Conservation (phyloP, 176 grass and related monocot genomes). For the Otatea glauca region DNA sequence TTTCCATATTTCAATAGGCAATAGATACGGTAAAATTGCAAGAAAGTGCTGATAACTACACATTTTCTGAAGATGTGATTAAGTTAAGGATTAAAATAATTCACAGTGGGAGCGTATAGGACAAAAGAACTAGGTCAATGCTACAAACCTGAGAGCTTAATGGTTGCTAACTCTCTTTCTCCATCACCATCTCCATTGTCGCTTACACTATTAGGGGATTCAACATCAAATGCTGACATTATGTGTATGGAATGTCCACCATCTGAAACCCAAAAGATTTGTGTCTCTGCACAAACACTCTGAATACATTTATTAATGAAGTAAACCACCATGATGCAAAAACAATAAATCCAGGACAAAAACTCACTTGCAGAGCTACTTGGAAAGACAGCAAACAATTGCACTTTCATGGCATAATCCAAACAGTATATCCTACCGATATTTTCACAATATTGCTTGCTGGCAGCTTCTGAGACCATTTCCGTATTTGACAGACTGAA, state of each 20-base stretch:
- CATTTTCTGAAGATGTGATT: background rate
- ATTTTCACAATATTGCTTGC: slow-evolving; percentile 50
- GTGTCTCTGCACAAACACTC: slow-evolving; percentile 75
- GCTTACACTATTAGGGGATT: slow-evolving; percentile 28
- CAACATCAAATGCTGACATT: slow-evolving; percentile 56
- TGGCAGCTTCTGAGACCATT: slow-evolving; percentile 37
- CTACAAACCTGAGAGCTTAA: slow-evolving; percentile 69
- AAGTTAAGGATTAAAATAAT: slow-evolving; percentile 26
- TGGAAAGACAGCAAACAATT: slow-evolving; percentile 71
- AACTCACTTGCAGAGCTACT: slow-evolving; percentile 78
- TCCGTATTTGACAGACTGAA: slow-evolving; percentile 51
- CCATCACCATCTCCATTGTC: slow-evolving; percentile 29
- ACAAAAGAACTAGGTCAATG: slow-evolving; percentile 29
- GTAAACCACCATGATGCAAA: slow-evolving; percentile 46
- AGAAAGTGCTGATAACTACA: background rate
- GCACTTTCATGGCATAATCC: slow-evolving; percentile 79
- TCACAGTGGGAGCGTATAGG: background rate
- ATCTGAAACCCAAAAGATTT: slow-evolving; percentile 87
- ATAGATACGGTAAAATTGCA: background rate
- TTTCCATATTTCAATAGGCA: slow-evolving; percentile 2
- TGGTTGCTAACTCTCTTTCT: slow-evolving; percentile 45
- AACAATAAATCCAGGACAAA: slow-evolving; percentile 30
- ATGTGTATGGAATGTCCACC: slow-evolving; percentile 73
- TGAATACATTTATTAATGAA: slow-evolving; percentile 84
- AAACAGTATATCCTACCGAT: slow-evolving; percentile 41